Base-by-base conservation (phyloP, 1,284 basidiomycete species). In the Boletellus deceptivus region DNA sequence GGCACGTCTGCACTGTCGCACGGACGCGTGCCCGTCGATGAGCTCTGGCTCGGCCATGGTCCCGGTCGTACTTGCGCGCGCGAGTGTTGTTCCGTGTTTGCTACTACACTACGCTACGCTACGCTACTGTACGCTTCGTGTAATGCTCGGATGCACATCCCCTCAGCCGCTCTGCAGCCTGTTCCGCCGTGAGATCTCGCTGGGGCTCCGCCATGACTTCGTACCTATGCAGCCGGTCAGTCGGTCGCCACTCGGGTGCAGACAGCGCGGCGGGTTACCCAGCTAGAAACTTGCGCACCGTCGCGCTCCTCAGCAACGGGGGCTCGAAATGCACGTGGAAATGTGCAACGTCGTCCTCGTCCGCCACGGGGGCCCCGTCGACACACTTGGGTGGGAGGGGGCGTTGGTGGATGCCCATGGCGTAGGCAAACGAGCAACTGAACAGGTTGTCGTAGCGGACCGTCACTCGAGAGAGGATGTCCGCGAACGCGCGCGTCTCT, bases 121-220 rank as follows among this genome's bases (percentile, higher is more conserved):
- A n/a, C n/a, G n/a, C n/a, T 29, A 31, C 14, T 31, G n/a, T n/a
- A n/a, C n/a, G n/a, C 29, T 13, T 33, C 9, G 50, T 50, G 58
- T 83, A 86, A 64, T 86, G 83, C 37, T 75, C 70, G 24, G 76
- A 72, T 14, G 73, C 63, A 46, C 77, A 74, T 2, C 61, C 76
- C 27, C 84, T 72, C 49, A 97, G 71, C 35, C 79, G 75, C 55
- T 71, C 64, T 0, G 93, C 93, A 7, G 93, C 93, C 68, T 93
- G 89, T 65, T 98, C 95, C 0, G 93, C 82, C 0, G 93, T 95
- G 35, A 97, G 74, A 66, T 98, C 94, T 3, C 94, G 77, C 73
- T 98, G 94, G 2, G 89, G 80, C 68, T 98, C 93, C 0, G 84
- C 91, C 82, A 97, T 91, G 57, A 97, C 77, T 70, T 97, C 94